Conservation (phyloP, 495 filamentous ascomycete genomes). For the Hypoxylon subgilvum region DNA sequence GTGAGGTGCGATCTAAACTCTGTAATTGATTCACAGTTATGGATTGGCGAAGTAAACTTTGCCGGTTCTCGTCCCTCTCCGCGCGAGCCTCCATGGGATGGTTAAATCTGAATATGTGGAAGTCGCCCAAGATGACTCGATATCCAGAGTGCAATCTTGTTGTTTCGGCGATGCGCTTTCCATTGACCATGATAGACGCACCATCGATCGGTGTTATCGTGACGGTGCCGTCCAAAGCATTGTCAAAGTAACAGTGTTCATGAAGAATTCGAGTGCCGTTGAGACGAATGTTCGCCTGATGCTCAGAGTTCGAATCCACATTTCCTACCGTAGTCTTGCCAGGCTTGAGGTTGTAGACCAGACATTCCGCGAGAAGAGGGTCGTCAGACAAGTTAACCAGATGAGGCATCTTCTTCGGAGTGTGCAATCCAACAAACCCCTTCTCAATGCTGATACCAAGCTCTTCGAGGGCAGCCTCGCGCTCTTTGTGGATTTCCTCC, state of each 20-base stretch:
- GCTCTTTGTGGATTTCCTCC: constrained; percentile 95
- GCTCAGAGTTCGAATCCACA: constrained; percentile 76
- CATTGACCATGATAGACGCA: constrained; percentile 97
- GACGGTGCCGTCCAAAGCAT: constrained; percentile 84
- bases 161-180: constrained; percentile 80
- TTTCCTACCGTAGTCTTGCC: constrained; percentile 93
- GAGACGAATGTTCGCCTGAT: constrained; percentile 83
- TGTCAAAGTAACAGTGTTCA: constrained; percentile 91
- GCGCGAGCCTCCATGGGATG: constrained; percentile 94
- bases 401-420: constrained; percentile 98
- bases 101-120: constrained; percentile 99
- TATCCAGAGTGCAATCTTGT: constrained; percentile 87
- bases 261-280: constrained; percentile 92
- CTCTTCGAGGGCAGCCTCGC: constrained; percentile 93
- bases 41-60: constrained; percentile 86
- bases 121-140: constrained; percentile 95
- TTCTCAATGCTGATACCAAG: constrained; percentile 99
- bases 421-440: constrained; percentile 92
- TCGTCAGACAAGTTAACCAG: constrained; percentile 98
- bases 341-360: constrained; percentile 98
- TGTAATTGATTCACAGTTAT: constrained; percentile 81
- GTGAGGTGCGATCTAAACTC: constrained; percentile 47
- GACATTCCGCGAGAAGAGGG: constrained; percentile 90
- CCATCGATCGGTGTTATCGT: constrained; percentile 87
- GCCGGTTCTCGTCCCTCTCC: constrained; percentile 76